phyloP scores from a whole-genome alignment of 2,329 filamentous ascomycete species.

The Berkeleyomyces basicola region DNA sequence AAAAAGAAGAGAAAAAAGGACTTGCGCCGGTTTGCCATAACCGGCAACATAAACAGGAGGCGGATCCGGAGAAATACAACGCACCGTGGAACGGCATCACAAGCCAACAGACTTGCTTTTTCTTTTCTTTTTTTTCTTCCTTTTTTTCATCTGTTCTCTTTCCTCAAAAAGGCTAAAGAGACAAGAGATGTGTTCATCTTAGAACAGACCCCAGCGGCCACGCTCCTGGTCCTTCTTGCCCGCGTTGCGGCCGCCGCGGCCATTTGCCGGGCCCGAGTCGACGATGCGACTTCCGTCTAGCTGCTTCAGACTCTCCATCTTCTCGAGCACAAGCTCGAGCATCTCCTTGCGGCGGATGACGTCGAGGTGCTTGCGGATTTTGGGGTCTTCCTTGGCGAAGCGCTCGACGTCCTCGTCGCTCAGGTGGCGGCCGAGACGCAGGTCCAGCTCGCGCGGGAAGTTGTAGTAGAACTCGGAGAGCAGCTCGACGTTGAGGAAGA shows the following conservation, averaged over 20 bases:
- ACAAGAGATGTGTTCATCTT: background rate
- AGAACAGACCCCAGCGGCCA: slow-evolving; percentile 35
- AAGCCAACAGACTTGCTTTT: slow-evolving; percentile 7
- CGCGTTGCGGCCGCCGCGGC: slow-evolving; percentile 11
- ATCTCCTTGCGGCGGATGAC: slow-evolving; percentile 84
- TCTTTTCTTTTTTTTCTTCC: background rate
- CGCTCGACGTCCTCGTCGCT: slow-evolving; percentile 66
- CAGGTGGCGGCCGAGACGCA: slow-evolving; percentile 66
- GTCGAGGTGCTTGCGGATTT: slow-evolving; percentile 76
- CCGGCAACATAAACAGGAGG: background rate
- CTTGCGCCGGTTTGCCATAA: background rate
- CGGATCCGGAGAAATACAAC: background rate
- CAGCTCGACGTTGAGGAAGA: slow-evolving; percentile 94
- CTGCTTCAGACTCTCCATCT: slow-evolving; percentile 82
- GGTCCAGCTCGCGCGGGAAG: slow-evolving; percentile 83
- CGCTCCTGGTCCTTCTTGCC: slow-evolving; percentile 23
- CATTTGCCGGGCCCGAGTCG: background rate
- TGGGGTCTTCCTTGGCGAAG: slow-evolving; percentile 86
- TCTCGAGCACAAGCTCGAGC: slow-evolving; percentile 79
- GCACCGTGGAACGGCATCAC: background rate
- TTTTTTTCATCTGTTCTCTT: no score
- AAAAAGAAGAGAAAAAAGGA: background rate
- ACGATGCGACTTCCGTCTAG: slow-evolving; percentile 45
- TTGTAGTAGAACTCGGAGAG: slow-evolving; percentile 96
- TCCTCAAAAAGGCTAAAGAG: no score